Conservation (phyloP, 2,329 filamentous ascomycete species). For the Cladosporium sphaerospermum region DNA sequence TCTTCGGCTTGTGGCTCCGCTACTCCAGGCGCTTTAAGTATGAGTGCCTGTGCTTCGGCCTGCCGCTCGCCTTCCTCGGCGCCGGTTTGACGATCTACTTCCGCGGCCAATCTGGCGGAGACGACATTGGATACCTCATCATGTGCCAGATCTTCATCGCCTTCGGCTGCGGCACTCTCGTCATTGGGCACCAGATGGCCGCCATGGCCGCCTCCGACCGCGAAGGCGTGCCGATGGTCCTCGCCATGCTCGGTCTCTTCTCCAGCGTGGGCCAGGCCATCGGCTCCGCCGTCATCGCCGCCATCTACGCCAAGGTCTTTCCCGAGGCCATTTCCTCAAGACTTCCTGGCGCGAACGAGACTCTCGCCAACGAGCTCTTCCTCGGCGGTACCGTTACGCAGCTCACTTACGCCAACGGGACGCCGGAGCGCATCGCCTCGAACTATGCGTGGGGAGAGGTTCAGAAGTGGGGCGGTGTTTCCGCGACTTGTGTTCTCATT, state of each 20-base stretch:
- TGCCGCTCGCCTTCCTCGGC: constrained; percentile 32
- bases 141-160: constrained; percentile 51
- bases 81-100: constrained; percentile 27
- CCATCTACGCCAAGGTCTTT: constrained; percentile 23
- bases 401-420: constrained; percentile 39
- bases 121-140: constrained; percentile 42
- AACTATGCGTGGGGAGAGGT: constrained; percentile 42
- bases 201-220: constrained; percentile 46
- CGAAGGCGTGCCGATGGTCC: constrained; percentile 21
- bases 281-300: constrained; percentile 37
- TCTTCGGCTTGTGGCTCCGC: constrained; percentile 43
- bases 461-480: constrained; percentile 40
- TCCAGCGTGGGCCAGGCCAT: constrained; percentile 44
- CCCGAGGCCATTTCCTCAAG: constrained; percentile 14
- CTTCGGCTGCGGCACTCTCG: constrained; percentile 46
- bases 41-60: constrained; percentile 30
- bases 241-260: constrained; percentile 21
- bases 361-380: constrained; percentile 29
- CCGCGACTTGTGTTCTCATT: constrained; percentile 29
- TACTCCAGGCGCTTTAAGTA: constrained; percentile 46
- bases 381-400: constrained; percentile 51
- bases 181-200: constrained; percentile 55
- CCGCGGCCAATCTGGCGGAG: constrained; percentile 28
- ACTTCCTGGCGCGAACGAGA: constrained; percentile 14
- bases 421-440: constrained; percentile 38